These are phyloP conservation scores for Teunomyces panamensis DNA, from an alignment of 805 yeast species.

Conservation along the genomic window DNA sequence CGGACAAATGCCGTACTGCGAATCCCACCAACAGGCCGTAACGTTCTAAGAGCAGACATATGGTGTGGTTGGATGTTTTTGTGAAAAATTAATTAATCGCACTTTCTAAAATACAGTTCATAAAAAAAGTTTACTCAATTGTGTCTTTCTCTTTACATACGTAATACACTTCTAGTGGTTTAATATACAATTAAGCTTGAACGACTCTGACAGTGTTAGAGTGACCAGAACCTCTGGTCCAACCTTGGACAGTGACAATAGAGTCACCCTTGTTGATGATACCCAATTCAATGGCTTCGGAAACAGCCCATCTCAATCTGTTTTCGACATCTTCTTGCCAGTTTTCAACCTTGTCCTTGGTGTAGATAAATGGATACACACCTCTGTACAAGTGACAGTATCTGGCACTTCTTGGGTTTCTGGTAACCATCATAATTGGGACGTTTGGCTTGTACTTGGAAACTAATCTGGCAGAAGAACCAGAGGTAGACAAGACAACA, in stretches of 20 bases:
- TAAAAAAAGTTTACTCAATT: background rate
- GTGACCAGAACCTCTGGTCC: slow-evolving; percentile 98
- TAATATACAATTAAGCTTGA: slow-evolving; percentile 49
- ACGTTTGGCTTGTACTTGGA: slow-evolving; percentile 97
- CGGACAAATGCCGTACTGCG: slow-evolving; percentile 2
- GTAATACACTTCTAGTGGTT: background rate
- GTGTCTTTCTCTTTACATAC: background rate
- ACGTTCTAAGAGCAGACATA: slow-evolving; percentile 6
- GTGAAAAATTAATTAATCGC: slow-evolving; percentile 1
- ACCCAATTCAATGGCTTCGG: slow-evolving; percentile 83
- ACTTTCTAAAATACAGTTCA: background rate
- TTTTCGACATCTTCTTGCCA: slow-evolving; percentile 97
- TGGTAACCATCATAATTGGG: slow-evolving; percentile 97
- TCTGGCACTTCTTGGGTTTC: slow-evolving; percentile 92
- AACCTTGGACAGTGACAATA: slow-evolving; percentile 95
- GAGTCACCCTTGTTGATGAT: slow-evolving; percentile 84
- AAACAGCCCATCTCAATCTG: slow-evolving; percentile 90
- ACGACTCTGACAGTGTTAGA: slow-evolving; percentile 96
- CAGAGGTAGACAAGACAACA: slow-evolving; percentile 92
- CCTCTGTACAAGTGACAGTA: slow-evolving; percentile 97
- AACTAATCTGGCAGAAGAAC: slow-evolving; percentile 91
- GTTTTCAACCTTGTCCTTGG: slow-evolving; percentile 60
- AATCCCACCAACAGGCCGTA: slow-evolving; percentile 4
- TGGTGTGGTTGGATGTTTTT: slow-evolving; percentile 1
- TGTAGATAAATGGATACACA: slow-evolving; percentile 93